phyloP scores from a whole-genome alignment of 2,329 filamentous ascomycete genomes.

The Epichloe sibirici region DNA sequence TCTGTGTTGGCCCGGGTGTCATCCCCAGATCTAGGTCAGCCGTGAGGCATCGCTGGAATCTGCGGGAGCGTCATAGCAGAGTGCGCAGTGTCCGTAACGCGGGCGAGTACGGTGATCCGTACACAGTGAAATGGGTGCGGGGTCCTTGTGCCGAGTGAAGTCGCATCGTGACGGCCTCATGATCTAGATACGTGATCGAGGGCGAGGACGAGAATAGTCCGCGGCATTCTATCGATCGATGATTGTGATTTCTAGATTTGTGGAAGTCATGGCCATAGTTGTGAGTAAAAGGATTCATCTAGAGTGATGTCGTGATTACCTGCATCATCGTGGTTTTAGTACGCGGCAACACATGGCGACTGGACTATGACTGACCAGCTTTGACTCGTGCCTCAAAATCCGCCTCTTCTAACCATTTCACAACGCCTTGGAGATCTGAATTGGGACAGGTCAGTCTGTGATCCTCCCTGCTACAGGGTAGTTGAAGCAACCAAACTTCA shows the following conservation, averaged over 20 bases:
- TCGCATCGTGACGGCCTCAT: conserved; percentile 40
- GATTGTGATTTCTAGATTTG: conserved; percentile 43
- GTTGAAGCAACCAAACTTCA: conserved; percentile 26
- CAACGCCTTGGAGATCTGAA: conserved; percentile 40
- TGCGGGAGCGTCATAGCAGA: conserved; percentile 40
- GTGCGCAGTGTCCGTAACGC: conserved; percentile 48
- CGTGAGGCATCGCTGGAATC: conserved; percentile 9
- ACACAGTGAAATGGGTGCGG: conserved; percentile 50
- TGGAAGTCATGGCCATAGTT: conserved; percentile 41
- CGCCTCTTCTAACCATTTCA: conserved; percentile 55
- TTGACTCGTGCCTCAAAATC: conserved; percentile 59
- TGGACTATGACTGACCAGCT: conserved; percentile 37
- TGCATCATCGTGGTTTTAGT: conserved; percentile 16
- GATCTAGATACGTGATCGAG: conserved; percentile 52
- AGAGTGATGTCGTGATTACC: conserved; percentile 68
- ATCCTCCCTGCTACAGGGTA: neutral
- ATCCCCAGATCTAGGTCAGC: conserved; percentile 42
- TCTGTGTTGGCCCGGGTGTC: conserved; percentile 49
- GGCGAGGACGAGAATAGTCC: conserved; percentile 39
- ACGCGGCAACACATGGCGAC: neutral
- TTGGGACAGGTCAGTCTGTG: neutral
- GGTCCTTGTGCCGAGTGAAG: conserved; percentile 43
- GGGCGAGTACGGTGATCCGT: conserved; percentile 61
- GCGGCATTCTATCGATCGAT: conserved; percentile 36
- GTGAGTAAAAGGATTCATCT: conserved; percentile 47